Base-by-base conservation (phyloP, 2,329 filamentous ascomycete genomes). In the Alternaria brassicicola region DNA sequence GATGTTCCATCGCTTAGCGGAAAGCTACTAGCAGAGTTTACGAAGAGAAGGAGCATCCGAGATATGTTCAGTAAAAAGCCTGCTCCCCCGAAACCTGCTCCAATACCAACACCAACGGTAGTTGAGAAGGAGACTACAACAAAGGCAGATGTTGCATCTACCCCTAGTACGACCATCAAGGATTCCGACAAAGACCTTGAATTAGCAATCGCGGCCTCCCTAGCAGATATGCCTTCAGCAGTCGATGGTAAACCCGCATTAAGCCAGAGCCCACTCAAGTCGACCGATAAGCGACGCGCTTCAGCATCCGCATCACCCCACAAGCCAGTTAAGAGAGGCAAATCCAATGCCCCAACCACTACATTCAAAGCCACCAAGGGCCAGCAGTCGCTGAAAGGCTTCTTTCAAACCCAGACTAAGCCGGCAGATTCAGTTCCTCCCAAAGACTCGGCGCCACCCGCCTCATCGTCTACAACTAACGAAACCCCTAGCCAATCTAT, bases 21-120 rank as follows among this genome's bases (percentile, higher is more conserved):
- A 0, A 92, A 88, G 72, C 83, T 96, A 9, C 89, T 97, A 55
- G 89, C 92, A 1, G 93, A 97, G 68, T 98, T 98, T 67, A 87
- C 93, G 71, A 88, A 89, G 58, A 87, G 95, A 19, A 86, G 87
- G 65, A 97, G 83, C 73, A 97, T 99, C 71, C 91, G 89, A 67
- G 93, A 96, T 71, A 98, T 99, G 95, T 97, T 98, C 73, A 85
- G 65, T 73, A 84, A 46, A 62, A 77, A 21, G 59, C 71, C 55
- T 23, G 62, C 58, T 45, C 33, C 52, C 12, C 35, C 58, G 3
- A 67, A 55, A 23, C 35, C 59, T 31, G 28, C 46, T 31, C 33
- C 62, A 48, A 21, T 52, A 31, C 49, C 52, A 19, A 30, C 35
- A 36, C 41, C 56, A n/a, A 52, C 36, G 4, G 30, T 45, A 1